These are phyloP conservation scores for Sanghuangporus sanghuang DNA, from an alignment of 1,284 basidiomycete species.

Conservation along the genomic window DNA sequence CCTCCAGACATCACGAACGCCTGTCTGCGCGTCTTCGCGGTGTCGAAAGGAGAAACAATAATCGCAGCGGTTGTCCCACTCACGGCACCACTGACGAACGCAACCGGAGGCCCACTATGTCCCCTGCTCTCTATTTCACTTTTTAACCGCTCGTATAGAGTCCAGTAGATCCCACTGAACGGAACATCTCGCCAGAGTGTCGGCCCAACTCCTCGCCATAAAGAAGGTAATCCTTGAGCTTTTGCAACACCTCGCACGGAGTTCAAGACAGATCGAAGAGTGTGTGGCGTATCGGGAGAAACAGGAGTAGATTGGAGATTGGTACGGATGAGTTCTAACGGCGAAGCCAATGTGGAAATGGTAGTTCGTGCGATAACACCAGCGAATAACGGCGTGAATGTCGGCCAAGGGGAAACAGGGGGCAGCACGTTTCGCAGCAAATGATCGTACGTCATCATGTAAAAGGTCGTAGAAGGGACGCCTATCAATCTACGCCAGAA, in stretches of 20 bases:
- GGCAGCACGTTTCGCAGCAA: conserved; percentile 65
- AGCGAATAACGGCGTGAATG: conserved; percentile 73
- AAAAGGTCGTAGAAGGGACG: conserved; percentile 88
- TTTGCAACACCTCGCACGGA: conserved; percentile 60
- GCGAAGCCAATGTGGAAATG: conserved; percentile 80
- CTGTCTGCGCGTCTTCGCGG: conserved; percentile 92
- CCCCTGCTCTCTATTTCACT: conserved; percentile 44
- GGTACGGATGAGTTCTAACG: conserved; percentile 91
- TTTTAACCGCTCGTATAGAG: conserved; percentile 69
- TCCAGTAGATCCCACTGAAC: conserved; percentile 93
- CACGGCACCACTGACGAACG: conserved; percentile 80
- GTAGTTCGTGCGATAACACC: conserved; percentile 80
- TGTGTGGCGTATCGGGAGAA: conserved; percentile 63
- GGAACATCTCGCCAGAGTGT: conserved; percentile 98
- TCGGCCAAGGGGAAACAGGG: conserved; percentile 46
- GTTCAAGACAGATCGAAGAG: conserved; percentile 61
- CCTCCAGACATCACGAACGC: conserved; percentile 56
- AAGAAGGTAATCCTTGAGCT: conserved; percentile 58
- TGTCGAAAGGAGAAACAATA: conserved; percentile 93
- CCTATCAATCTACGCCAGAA: conserved; percentile 67
- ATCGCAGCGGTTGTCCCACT: conserved; percentile 83
- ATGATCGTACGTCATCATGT: conserved; percentile 96
- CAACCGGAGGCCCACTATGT: conserved; percentile 60
- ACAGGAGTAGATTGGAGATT: conserved; percentile 85
- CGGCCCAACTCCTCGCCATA: conserved; percentile 89